These are phyloP conservation scores for Tinospora cordifolia DNA, from an alignment of 164 flowering plant species.

Conservation along the genomic window DNA sequence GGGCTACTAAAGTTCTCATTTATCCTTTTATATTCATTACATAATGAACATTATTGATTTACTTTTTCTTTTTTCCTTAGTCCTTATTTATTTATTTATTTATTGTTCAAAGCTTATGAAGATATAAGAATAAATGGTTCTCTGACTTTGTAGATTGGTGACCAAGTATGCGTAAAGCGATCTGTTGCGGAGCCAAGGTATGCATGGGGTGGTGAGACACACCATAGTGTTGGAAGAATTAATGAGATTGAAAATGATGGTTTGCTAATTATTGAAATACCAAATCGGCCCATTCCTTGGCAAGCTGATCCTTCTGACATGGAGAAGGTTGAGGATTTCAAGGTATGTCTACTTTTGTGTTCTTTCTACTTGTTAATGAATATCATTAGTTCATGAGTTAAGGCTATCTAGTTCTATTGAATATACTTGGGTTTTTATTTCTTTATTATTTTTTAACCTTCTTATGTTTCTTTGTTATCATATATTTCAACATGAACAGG, in stretches of 20 bases:
- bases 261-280: constrained; percentile 81
- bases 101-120: neutral
- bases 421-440: too few species aligned
- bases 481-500: constrained; percentile 38
- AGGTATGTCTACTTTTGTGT: constrained; percentile 36
- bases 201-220: constrained; percentile 99
- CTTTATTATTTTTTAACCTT: too few species aligned
- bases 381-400: neutral
- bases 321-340: constrained; percentile 94
- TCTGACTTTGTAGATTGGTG: constrained; percentile 56
- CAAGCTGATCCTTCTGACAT: constrained; percentile 99
- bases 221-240: constrained; percentile 90
- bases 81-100: neutral
- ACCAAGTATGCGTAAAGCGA: constrained; percentile 90
- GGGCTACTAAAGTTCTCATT: neutral
- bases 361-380: neutral
- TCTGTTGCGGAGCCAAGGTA: constrained; percentile 97
- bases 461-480: neutral
- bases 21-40: neutral
- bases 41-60: neutral
- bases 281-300: constrained; percentile 88
- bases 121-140: constrained; percentile 1
- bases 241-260: constrained; percentile 92
- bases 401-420: too few species aligned
- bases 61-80: neutral